phyloP scores from a whole-genome alignment of 345 rosid species.

The Corchorus capsularis region DNA sequence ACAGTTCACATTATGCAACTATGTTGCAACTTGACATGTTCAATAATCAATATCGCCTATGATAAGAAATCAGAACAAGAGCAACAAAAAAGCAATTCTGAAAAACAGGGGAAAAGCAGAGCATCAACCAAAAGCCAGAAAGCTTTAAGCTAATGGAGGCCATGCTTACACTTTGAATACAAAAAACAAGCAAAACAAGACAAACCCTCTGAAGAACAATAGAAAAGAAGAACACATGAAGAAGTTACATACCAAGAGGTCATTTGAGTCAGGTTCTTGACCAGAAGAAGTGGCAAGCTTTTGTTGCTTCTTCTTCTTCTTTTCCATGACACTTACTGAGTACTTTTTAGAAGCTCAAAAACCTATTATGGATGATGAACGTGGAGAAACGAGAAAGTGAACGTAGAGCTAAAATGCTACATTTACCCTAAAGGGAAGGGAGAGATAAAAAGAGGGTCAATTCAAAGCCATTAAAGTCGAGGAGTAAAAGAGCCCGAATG shows the following conservation, averaged over 20 bases:
- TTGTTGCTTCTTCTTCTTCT: constrained; percentile 28
- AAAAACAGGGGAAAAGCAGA: too few relatives aligned
- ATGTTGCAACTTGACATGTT: not conserved
- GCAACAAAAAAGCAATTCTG: not conserved
- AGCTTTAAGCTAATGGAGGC: not conserved
- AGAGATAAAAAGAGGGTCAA: constrained; percentile 17
- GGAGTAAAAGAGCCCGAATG: constrained; percentile 20
- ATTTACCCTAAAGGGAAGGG: not conserved
- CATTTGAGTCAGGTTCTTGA: constrained; percentile 28
- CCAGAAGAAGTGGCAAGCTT: constrained; percentile 14
- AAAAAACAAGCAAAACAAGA: not conserved
- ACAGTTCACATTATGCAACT: not conserved
- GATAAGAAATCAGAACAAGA: not conserved
- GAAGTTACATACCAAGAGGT: constrained; percentile 26
- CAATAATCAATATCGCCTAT: not conserved
- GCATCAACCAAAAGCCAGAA: not conserved
- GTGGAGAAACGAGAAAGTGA: not conserved
- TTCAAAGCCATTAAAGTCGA: constrained; percentile 2
- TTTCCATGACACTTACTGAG: constrained; percentile 32
- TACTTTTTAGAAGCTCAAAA: not conserved
- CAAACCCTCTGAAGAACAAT: not conserved
- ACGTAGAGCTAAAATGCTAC: not conserved
- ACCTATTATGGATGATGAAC: not conserved
- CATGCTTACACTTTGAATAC: not conserved
- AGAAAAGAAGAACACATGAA: not conserved